These are phyloP conservation scores for Breviolum minutum DNA, from an alignment of 73 alveolate genomes.

Conservation along the genomic window DNA sequence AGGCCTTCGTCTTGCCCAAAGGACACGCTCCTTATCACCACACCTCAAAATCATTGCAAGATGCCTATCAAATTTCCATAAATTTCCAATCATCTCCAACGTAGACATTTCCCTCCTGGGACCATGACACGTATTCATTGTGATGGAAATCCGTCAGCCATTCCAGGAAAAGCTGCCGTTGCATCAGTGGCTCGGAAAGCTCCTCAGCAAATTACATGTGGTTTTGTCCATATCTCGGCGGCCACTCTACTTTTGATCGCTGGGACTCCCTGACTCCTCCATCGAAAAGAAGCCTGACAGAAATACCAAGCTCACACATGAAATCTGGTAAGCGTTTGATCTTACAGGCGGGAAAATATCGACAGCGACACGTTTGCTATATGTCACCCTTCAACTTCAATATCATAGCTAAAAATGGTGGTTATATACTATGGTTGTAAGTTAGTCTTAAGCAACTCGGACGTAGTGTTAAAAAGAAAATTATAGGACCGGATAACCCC, in stretches of 20 bases:
- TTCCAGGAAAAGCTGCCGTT: slow-evolving; percentile 76
- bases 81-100: not conserved
- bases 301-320: not conserved
- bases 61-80: too few relatives aligned
- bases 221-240: not conserved
- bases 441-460: too few relatives aligned
- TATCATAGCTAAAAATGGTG: too few relatives aligned
- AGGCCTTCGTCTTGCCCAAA: slow-evolving; percentile 62
- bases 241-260: not conserved
- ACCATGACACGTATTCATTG: slow-evolving; percentile 32
- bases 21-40: slow-evolving; percentile 59
- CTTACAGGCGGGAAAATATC: too few relatives aligned
- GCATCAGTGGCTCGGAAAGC: slow-evolving; percentile 85
- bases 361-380: too few relatives aligned
- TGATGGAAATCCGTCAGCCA: slow-evolving; percentile 79
- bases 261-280: slow-evolving; percentile 36
- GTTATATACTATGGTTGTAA: too few relatives aligned
- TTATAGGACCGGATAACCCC: too few relatives aligned
- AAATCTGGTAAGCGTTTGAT: not conserved
- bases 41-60: slow-evolving; percentile 7
- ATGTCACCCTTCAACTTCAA: too few relatives aligned
- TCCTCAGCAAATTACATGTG: not conserved
- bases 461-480: too few relatives aligned
- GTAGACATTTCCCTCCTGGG: not conserved
- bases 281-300: slow-evolving; percentile 63